Base-by-base conservation (phyloP, 2,329 filamentous ascomycete genomes). In the Acephala macrosclerotiorum region DNA sequence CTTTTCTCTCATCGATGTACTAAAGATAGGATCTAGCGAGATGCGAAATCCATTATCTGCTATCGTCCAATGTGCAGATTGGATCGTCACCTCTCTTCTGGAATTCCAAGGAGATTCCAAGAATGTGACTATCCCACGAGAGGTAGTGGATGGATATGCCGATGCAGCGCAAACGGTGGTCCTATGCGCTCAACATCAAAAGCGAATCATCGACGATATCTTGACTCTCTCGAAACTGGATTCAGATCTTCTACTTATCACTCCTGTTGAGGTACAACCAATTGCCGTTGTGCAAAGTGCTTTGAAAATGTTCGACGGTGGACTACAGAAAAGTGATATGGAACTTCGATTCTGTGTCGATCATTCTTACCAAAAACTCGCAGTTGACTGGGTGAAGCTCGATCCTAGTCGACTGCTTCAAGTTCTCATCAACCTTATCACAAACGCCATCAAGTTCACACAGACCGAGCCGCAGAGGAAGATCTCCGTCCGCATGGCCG, bases 381-480 rank as follows among this genome's bases (percentile, higher is more conserved):
- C 79, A 0, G 80, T 91, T 38, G 86, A 90, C 40, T 93, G 88
- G 82, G 86, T 94, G 2, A 79, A 83, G 38, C 78, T 93, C 33
- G 92, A 95, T 75, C 89, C 92, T 0, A 91, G 89, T 18, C 85
- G 92, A 26, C 87, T 95, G 58, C 85, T 91, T 60, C 92, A 95
- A 76, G 90, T 94, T 0, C 81, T 94, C 3, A 93, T 95, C 75
- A 95, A 95, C 72, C 83, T 95, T 1, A 85, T 92, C 9, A 92
- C 91, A 8, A 95, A 95, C 72, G 91, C 91, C 0, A 89, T 95
- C 76, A 95, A 95, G 73, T 95, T 94, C 74, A 95, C 92, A 0
- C 88, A 88, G 40, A 83, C 83, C 0, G 86, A 89, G 20, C 82
- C 83, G 18, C 85, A 81, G 14, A 84, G 88, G 8, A 85, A 86